These are phyloP conservation scores for Ustilago hordei DNA, from an alignment of 1,284 basidiomycete genomes.

Conservation along the genomic window DNA sequence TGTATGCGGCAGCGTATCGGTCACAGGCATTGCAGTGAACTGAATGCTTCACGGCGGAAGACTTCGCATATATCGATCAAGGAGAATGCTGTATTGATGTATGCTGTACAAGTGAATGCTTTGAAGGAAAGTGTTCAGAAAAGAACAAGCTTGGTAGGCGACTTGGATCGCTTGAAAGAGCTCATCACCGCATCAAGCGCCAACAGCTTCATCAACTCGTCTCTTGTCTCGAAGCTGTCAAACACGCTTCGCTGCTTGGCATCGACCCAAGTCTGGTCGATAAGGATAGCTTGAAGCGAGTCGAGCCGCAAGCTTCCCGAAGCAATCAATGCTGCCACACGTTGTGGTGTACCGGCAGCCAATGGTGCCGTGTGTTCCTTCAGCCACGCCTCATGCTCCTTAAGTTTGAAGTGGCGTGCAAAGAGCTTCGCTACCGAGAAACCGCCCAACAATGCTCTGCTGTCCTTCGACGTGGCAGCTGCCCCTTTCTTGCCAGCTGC, in stretches of 20 bases:
- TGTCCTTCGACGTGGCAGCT: slow-evolving; percentile 17
- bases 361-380: slow-evolving; percentile 52
- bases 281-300: slow-evolving; percentile 46
- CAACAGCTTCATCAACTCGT: slow-evolving; percentile 58
- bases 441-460: slow-evolving; percentile 26
- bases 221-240: slow-evolving; percentile 62
- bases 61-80: not conserved
- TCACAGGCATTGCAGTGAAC: not conserved
- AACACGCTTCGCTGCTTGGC: slow-evolving; percentile 61
- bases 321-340: slow-evolving; percentile 53
- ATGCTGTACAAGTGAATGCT: slow-evolving; percentile 5
- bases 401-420: slow-evolving; percentile 66
- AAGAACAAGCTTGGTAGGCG: slow-evolving; percentile 39
- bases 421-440: slow-evolving; percentile 64
- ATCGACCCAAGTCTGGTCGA: slow-evolving; percentile 65
- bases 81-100: slow-evolving; percentile 2
- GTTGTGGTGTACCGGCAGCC: slow-evolving; percentile 63
- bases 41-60: not conserved
- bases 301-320: slow-evolving; percentile 51
- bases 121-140: slow-evolving; percentile 22
- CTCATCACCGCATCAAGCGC: slow-evolving; percentile 30
- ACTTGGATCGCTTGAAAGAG: slow-evolving; percentile 25
- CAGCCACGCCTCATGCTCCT: slow-evolving; percentile 62
- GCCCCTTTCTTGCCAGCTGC: slow-evolving; percentile 17
- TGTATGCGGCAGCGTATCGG: not conserved